Evolutionary conservation across 331 rosid genomes (phyloP), one percentile per base, ranked within the genome.

Genomic region (Telfairia occidentalis): DNA sequence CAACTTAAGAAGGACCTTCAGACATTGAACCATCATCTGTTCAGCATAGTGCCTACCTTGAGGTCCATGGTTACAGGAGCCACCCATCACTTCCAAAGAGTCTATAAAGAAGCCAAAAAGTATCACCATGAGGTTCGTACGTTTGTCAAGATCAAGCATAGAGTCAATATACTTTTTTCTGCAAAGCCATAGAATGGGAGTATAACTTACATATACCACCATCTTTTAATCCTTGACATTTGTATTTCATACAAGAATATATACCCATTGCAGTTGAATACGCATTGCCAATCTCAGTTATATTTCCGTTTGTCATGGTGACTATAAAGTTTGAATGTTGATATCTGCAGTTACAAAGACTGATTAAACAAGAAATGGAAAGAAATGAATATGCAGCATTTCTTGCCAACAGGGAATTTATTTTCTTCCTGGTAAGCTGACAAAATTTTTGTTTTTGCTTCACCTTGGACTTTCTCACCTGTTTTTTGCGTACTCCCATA

Each of bases 121-220:
- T 88, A 87, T 83, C 97, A 93, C 80, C 98, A 88, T 63, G 82
- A 89, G 98, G 97, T 94, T 37, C 67, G 84, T 85, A 49, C 71
- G 57, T n/a, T 29, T 10, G 45, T 16, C 46, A 48, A 46, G n/a
- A 4, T 5, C n/a, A 28, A 71, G 28, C n/a, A 29, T 64, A 38
- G 72, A 55, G 28, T 46, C 16, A 37, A 24, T 37, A 13, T 32
- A 61, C 57, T 82, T 30, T 19, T 81, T 52, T 48, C 18, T 82
- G 70, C 63, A 30, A 50, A 72, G 65, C 45, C 50, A 26, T 58
- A 18, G 52, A 43, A 21, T 35, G 28, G 34, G 67, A 37, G 43
- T 38, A 16, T 54, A 35, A 54, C 37, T 28, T 19, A 73, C 48
- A 15, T 13, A 55, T 75, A 34, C 59, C 59, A 46, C 59, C 59